Conservation (phyloP, 2,329 filamentous ascomycete genomes). For the Ilyonectria sp. region DNA sequence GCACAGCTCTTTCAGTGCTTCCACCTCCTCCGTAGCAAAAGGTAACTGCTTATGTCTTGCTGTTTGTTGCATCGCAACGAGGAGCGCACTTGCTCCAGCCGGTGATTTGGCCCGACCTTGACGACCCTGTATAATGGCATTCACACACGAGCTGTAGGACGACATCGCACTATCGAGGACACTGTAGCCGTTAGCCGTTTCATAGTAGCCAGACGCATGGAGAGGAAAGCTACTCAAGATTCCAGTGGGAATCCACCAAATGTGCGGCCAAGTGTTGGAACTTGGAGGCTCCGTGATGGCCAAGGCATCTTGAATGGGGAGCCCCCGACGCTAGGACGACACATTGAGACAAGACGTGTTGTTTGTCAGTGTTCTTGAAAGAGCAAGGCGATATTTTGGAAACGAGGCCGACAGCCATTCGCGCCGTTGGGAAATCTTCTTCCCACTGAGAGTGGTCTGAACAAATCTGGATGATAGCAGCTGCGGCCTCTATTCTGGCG, state of each 20-base stretch:
- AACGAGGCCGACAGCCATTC: background rate
- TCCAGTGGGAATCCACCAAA: slow-evolving; percentile 6
- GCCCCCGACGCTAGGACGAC: slow-evolving; percentile 6
- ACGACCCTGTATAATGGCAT: no score
- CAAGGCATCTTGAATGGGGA: background rate
- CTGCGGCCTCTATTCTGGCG: background rate
- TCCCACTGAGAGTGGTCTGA: background rate
- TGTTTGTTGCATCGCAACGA: no score
- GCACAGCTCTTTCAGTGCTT: no score
- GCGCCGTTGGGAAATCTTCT: background rate
- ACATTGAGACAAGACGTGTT: background rate
- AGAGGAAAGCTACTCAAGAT: background rate
- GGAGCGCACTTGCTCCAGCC: no score
- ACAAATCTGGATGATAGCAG: background rate
- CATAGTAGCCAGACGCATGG: background rate
- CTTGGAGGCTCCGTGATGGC: background rate
- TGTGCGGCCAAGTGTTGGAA: background rate
- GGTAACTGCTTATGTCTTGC: no score
- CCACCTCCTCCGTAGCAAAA: no score
- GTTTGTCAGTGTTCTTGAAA: slow-evolving; percentile 8
- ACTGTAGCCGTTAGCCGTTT: no score
- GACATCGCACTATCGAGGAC: no score
- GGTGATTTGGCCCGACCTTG: no score
- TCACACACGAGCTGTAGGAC: no score
- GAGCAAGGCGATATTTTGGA: background rate